Evolutionary conservation across 495 filamentous ascomycete genomes (phyloP).

Genomic region (Penicillium crystallinum): DNA sequence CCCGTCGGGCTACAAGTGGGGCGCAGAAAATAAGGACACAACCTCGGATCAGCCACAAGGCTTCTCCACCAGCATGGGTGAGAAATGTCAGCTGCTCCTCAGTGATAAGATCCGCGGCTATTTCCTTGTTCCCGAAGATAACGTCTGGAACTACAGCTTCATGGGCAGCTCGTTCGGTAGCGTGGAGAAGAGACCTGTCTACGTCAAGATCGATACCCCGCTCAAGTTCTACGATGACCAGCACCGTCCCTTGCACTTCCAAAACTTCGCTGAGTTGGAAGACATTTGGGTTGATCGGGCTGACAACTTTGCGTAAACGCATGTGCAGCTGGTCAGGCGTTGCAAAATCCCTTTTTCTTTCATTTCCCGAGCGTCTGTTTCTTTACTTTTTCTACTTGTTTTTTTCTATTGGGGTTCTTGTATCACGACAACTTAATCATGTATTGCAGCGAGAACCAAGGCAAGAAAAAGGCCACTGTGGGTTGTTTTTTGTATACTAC

Average conservation of each 20-base stretch:
- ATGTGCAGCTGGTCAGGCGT: constrained; percentile 16
- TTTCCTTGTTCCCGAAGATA: constrained; percentile 89
- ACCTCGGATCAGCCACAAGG: constrained; percentile 88
- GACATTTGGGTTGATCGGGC: constrained; percentile 82
- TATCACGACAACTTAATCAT: constrained; percentile 28
- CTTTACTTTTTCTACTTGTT: constrained; percentile 6
- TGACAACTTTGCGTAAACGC: constrained; percentile 73
- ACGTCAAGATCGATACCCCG: constrained; percentile 92
- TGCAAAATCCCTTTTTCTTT: constrained; percentile 16
- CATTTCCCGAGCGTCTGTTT: constrained; percentile 11
- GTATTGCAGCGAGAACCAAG: constrained; percentile 18
- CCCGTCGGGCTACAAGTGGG: constrained; percentile 93
- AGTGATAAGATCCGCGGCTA: constrained; percentile 90
- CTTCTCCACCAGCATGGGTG: constrained; percentile 86
- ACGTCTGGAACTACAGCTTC: constrained; percentile 97
- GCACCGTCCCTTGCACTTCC: constrained; percentile 91
- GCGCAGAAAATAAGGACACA: constrained; percentile 89
- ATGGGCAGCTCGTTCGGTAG: constrained; percentile 84
- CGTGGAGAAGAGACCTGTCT: constrained; percentile 82
- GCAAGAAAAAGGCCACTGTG: constrained; percentile 14
- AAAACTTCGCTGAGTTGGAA: constrained; percentile 86
- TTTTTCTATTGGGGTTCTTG: constrained; percentile 11
- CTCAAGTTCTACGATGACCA: constrained; percentile 85
- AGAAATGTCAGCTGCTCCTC: constrained; percentile 90
- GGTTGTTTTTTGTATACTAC: constrained; percentile 5